Conservation (phyloP, 805 yeast genomes). For the Millerago galiae region DNA sequence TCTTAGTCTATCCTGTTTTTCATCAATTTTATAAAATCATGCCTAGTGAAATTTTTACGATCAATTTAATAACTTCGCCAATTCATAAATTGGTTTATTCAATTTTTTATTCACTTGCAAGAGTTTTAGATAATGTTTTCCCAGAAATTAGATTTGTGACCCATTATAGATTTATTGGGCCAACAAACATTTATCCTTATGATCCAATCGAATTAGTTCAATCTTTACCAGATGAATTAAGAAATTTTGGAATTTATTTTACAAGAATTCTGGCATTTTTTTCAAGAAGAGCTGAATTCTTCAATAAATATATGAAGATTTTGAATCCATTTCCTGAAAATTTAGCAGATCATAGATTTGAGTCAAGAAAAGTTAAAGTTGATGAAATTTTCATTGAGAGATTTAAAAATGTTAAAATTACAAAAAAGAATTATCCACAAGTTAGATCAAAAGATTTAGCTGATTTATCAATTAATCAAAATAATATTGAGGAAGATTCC, state of each 20-base stretch:
- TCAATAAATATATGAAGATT: slow-evolving; percentile 18
- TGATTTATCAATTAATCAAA: neutral
- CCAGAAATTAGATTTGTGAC: slow-evolving; percentile 19
- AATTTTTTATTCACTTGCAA: slow-evolving; percentile 9
- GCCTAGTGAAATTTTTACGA: slow-evolving; percentile 16
- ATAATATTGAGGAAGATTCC: neutral
- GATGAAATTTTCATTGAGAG: slow-evolving; percentile 12
- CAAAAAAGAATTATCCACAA: slow-evolving; percentile 19
- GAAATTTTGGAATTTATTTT: slow-evolving; percentile 12
- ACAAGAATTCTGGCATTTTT: slow-evolving; percentile 17
- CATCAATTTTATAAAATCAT: slow-evolving; percentile 13
- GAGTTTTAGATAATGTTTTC: slow-evolving; percentile 20
- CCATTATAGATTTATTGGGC: slow-evolving; percentile 21
- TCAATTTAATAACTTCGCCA: slow-evolving; percentile 6
- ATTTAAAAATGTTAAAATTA: slow-evolving; percentile 12
- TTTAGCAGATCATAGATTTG: slow-evolving; percentile 12
- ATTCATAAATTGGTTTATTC: slow-evolving; percentile 16
- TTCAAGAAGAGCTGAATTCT: slow-evolving; percentile 18
- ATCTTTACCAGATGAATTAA: slow-evolving; percentile 8
- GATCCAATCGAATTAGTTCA: slow-evolving; percentile 5
- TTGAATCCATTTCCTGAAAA: slow-evolving; percentile 16
- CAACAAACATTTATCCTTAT: slow-evolving; percentile 18
- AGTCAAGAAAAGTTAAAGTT: slow-evolving; percentile 16
- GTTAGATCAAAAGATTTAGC: neutral
- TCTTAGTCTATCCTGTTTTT: slow-evolving; percentile 9